Percentiles rank a stretch among this genome's conserved stretches.
These are phyloP conservation scores for Candida sakaeoensis DNA, from an alignment of 805 yeast species.

Conservation along the genomic window DNA sequence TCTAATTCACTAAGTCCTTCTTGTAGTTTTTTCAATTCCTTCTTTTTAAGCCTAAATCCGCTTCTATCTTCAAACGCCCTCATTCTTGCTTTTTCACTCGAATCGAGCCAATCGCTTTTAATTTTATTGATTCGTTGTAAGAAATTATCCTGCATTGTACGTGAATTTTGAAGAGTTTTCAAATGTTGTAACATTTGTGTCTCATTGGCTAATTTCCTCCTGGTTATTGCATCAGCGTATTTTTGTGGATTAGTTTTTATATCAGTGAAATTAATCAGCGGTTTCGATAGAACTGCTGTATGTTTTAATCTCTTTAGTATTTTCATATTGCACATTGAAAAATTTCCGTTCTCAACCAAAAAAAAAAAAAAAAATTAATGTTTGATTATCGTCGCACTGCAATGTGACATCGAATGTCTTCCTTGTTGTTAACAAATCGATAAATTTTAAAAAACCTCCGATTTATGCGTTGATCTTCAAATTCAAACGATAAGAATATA, in stretches of 20 bases:
- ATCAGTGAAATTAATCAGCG: constrained; percentile 23
- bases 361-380: no score
- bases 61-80: constrained; percentile 9
- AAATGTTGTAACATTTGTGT: neutral
- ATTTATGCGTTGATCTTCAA: no score
- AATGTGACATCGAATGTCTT: no score
- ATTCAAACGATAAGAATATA: no score
- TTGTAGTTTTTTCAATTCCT: constrained; percentile 25
- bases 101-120: constrained; percentile 20
- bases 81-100: constrained; percentile 12
- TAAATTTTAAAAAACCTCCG: no score
- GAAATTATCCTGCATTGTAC: constrained; percentile 22
- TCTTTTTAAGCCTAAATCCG: constrained; percentile 22
- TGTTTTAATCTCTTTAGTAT: constrained; percentile 7
- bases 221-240: constrained; percentile 25
- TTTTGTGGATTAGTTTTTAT: constrained; percentile 17
- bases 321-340: neutral
- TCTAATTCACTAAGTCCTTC: constrained; percentile 24
- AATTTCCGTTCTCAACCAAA: no score
- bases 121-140: constrained; percentile 21
- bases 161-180: constrained; percentile 3
- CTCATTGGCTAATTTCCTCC: constrained; percentile 21
- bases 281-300: constrained; percentile 14
- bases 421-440: no score
- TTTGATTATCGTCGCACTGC: no score